These are phyloP conservation scores for Triticum timopheevii DNA, from an alignment of 176 grass and related monocot species.

Conservation along the genomic window DNA sequence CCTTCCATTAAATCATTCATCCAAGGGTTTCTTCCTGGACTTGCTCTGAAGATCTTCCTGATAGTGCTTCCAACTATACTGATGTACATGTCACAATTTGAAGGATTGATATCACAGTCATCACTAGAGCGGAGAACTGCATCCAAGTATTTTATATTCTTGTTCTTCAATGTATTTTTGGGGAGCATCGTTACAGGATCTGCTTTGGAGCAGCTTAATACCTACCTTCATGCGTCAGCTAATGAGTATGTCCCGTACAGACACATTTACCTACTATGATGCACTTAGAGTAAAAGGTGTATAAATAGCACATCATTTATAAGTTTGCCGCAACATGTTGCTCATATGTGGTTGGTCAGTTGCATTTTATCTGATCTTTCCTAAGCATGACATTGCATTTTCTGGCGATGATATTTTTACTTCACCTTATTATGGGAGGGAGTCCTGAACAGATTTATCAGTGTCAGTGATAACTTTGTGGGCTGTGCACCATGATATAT, in stretches of 20 bases:
- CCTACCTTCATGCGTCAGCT: constrained; percentile 64
- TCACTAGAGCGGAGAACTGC: constrained; percentile 78
- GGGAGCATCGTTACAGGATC: constrained; percentile 67
- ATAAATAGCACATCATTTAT: no score
- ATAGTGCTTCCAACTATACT: constrained; percentile 93
- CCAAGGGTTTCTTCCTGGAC: constrained; percentile 96
- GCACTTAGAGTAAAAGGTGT: neutral
- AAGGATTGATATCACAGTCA: constrained; percentile 77
- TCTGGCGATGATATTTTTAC: no score
- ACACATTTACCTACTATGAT: neutral
- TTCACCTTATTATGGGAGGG: no score
- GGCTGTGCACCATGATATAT: no score
- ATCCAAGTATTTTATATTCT: constrained; percentile 88
- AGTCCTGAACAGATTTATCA: no score
- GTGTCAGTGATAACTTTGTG: no score
- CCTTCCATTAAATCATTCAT: constrained; percentile 77
- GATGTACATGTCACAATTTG: constrained; percentile 97
- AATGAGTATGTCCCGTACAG: constrained; percentile 62
- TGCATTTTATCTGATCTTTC: no score
- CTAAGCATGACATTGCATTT: no score
- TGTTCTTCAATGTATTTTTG: constrained; percentile 90
- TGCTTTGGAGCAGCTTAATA: constrained; percentile 84
- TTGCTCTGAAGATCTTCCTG: constrained; percentile 91
- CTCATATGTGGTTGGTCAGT: no score
- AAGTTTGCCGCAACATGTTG: no score